A percentile compares a stretch with the other conserved stretches of the same genome.
These are phyloP conservation scores for Epicoccum nigrum DNA, from an alignment of 2,329 filamentous ascomycete genomes.

Conservation along the genomic window DNA sequence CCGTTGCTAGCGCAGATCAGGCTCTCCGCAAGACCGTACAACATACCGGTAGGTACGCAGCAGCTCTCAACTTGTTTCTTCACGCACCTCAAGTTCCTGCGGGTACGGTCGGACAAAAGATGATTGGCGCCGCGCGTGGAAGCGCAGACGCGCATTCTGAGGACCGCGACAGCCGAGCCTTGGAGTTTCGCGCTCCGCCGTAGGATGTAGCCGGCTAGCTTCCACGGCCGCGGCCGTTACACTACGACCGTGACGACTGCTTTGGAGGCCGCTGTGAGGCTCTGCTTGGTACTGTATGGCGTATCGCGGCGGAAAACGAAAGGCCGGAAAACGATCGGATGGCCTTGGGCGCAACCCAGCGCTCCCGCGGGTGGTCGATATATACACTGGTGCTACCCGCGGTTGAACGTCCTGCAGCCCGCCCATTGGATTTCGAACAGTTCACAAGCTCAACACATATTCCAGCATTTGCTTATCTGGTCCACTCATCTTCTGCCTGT, in stretches of 20 bases:
- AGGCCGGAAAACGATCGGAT: background rate
- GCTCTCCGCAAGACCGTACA: conserved; percentile 8
- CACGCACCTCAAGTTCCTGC: conserved; percentile 9
- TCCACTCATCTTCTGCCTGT: background rate
- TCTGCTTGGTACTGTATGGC: conserved; percentile 14
- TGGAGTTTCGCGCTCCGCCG: conserved; percentile 16
- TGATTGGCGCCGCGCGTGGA: conserved; percentile 16
- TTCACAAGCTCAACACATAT: conserved; percentile 11
- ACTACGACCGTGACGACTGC: conserved; percentile 19
- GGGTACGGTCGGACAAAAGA: conserved; percentile 26
- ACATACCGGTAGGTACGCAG: conserved; percentile 25
- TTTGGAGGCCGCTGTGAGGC: conserved; percentile 17
- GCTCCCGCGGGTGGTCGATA: conserved; percentile 5
- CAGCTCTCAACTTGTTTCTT: conserved; percentile 8
- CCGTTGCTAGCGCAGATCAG: conserved; percentile 12
- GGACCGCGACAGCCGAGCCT: conserved; percentile 1
- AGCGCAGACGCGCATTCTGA: conserved; percentile 3
- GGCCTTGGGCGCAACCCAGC: background rate
- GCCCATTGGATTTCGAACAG: background rate
- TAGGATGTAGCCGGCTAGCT: conserved; percentile 31
- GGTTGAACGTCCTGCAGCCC: conserved; percentile 12
- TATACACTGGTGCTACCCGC: conserved; percentile 10
- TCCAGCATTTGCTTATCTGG: conserved; percentile 13
- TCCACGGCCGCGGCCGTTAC: conserved; percentile 38
- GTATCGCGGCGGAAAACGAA: conserved; percentile 13